Conservation (phyloP, 2,329 filamentous ascomycete genomes). For the Botryotinia globosa region DNA sequence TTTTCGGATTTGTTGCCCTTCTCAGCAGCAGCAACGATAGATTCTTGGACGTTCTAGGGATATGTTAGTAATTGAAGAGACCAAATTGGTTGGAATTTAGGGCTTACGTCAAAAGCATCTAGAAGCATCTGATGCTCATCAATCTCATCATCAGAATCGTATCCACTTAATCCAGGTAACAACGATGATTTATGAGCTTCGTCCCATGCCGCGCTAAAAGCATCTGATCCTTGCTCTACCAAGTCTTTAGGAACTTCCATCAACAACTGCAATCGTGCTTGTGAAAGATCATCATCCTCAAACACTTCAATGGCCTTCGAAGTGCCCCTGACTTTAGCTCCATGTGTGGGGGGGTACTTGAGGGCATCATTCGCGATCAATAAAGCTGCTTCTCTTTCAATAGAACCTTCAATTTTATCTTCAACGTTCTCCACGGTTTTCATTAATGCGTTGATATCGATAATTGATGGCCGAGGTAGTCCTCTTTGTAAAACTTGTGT, state of each 20-base stretch:
- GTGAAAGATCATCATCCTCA: slow-evolving; percentile 67
- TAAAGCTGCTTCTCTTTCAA: slow-evolving; percentile 73
- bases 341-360: slow-evolving; percentile 70
- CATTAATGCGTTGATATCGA: slow-evolving; percentile 70
- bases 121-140: slow-evolving; percentile 37
- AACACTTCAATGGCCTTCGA: slow-evolving; percentile 60
- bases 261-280: slow-evolving; percentile 72
- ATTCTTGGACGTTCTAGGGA: slow-evolving; percentile 63
- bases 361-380: slow-evolving; percentile 80
- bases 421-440: slow-evolving; percentile 57
- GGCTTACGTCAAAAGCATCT: slow-evolving; percentile 69
- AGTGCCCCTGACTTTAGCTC: slow-evolving; percentile 61
- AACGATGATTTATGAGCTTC: slow-evolving; percentile 52
- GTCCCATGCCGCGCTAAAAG: slow-evolving; percentile 54
- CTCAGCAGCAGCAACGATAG: slow-evolving; percentile 71
- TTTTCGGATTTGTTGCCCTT: slow-evolving; percentile 87
- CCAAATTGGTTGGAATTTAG: slow-evolving; percentile 2
- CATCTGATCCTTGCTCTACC: slow-evolving; percentile 50
- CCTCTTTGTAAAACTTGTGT: slow-evolving; percentile 88
- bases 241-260: slow-evolving; percentile 46
- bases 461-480: slow-evolving; percentile 70
- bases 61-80: slow-evolving; percentile 25
- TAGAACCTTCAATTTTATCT: slow-evolving; percentile 64
- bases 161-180: slow-evolving; percentile 79
- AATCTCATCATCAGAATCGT: slow-evolving; percentile 69